Conservation (phyloP, 495 filamentous ascomycete genomes). For the Durotheca rogersii region DNA sequence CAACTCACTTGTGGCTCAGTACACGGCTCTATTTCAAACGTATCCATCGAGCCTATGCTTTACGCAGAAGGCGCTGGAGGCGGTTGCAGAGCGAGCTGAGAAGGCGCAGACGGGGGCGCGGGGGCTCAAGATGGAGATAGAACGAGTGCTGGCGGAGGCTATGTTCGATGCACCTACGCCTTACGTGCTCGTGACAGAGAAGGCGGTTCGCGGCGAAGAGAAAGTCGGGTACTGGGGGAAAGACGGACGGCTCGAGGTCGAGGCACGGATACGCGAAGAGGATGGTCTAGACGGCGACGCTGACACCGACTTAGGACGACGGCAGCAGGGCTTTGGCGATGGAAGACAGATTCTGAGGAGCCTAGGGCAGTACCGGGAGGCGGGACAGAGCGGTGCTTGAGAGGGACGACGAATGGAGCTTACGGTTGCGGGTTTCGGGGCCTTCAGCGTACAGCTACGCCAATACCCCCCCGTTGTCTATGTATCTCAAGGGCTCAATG, state of each 20-base stretch:
- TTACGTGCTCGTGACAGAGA: conserved; percentile 72
- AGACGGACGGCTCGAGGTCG: conserved; percentile 52
- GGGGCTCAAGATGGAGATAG: conserved; percentile 85
- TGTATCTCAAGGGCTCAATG: too few species aligned
- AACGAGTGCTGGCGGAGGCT: conserved; percentile 77
- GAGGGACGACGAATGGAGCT: background rate
- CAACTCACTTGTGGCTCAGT: conserved; percentile 83
- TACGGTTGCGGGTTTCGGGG: too few species aligned
- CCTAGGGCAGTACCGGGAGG: conserved; percentile 45
- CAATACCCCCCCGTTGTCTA: too few species aligned
- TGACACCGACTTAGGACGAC: too few species aligned
- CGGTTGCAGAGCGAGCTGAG: conserved; percentile 71
- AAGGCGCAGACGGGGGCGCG: conserved; percentile 84
- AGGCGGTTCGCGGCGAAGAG: conserved; percentile 64
- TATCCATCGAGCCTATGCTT: conserved; percentile 81
- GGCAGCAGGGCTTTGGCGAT: conserved; percentile 8
- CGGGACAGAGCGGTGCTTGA: conserved; percentile 48
- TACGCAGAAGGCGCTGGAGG: conserved; percentile 73
- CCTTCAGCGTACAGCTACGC: too few species aligned
- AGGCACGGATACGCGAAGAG: conserved; percentile 57
- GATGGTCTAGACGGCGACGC: conserved; percentile 32
- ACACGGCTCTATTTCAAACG: conserved; percentile 79
- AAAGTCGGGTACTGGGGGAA: conserved; percentile 54
- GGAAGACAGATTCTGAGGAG: conserved; percentile 22
- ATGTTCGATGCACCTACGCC: conserved; percentile 83